Base-by-base conservation (phyloP, 176 grass and related monocot genomes). In the Aegilops umbellulata region DNA sequence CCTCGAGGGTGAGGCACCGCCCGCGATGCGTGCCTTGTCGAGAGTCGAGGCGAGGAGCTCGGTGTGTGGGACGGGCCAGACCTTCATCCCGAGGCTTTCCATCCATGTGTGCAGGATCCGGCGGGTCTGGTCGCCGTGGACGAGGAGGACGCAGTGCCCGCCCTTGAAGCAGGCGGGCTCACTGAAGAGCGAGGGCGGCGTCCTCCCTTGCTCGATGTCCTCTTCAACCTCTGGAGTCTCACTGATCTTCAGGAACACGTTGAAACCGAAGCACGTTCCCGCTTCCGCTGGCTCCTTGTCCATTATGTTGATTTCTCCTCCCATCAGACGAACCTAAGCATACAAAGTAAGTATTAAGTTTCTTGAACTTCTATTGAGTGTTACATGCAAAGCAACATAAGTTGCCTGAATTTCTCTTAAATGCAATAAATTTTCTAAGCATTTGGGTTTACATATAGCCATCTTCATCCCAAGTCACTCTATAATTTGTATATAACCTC, bases 181-280 rank as follows among this genome's bases (percentile, higher is more conserved):
- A 25, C 77, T 86, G 29, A 90, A 87, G 4, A 34, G 24, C 7
- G 74, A 73, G 25, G 65, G 32, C 16, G 4, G 39, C n/a, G 74
- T 4, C 35, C 38, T 23, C 1, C 70, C 78, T 70, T 86, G 78
- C 64, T 90, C 84, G 15, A 80, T 83, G 11, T 90, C 89, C 55
- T 61, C 9, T 32, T 81, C 19, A 58, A 17, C 15, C 16, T 74
- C 31, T 58, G 51, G 88, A 17, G 9, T 55, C 34, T 88, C 85
- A 10, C 51, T 77, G 3, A 77, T 87, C 69, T 81, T 98, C 29
- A 98, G 15, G 24, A 89, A 71, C 26, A 95, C 86, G 62, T 95
- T 98, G 80, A 98, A 98, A 19, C 79, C 86, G 32, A 98, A 95
- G 66, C 95, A 95, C 31, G 89, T 90, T 66, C 95, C 95, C 15